Evolutionary conservation across 768 basidiomycete species (phyloP).

Genomic region (Mycena chlorophos): DNA sequence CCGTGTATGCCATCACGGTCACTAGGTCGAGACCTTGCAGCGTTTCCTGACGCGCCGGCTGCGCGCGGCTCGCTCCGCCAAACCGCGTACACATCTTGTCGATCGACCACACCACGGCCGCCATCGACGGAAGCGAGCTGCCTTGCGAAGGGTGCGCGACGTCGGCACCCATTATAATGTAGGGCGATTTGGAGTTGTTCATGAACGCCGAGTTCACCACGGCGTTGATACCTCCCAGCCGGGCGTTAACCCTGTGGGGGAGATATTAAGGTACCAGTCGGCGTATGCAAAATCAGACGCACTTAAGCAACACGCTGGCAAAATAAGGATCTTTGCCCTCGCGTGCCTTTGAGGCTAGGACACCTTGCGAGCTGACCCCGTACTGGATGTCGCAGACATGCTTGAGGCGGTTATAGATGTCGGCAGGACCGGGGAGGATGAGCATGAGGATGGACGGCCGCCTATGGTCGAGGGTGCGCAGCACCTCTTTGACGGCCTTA

Average conservation of each 20-base stretch:
- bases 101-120: constrained; percentile 46
- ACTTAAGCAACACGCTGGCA: constrained; percentile 40
- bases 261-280: constrained; percentile 7
- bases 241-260: constrained; percentile 42
- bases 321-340: constrained; percentile 28
- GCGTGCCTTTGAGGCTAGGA: constrained; percentile 39
- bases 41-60: constrained; percentile 25
- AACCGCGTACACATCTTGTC: constrained; percentile 39
- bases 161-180: constrained; percentile 41
- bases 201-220: constrained; percentile 25
- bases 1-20: constrained; percentile 21
- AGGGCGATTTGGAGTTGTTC: constrained; percentile 16
- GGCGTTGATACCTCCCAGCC: constrained; percentile 38
- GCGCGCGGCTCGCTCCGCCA: constrained; percentile 18
- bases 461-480: not conserved
- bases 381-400: constrained; percentile 41
- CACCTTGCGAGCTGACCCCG: constrained; percentile 65
- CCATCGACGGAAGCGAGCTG: constrained; percentile 42
- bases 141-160: constrained; percentile 51
- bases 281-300: constrained; percentile 15
- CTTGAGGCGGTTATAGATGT: constrained; percentile 32
- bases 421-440: constrained; percentile 32
- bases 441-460: constrained; percentile 25
- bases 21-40: constrained; percentile 31
- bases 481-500: not conserved